A percentile compares a stretch with the other conserved stretches of the same genome.
These are phyloP conservation scores for Phaeophleospora eucalypticola DNA, from an alignment of 2,329 filamentous ascomycete genomes.

Conservation along the genomic window DNA sequence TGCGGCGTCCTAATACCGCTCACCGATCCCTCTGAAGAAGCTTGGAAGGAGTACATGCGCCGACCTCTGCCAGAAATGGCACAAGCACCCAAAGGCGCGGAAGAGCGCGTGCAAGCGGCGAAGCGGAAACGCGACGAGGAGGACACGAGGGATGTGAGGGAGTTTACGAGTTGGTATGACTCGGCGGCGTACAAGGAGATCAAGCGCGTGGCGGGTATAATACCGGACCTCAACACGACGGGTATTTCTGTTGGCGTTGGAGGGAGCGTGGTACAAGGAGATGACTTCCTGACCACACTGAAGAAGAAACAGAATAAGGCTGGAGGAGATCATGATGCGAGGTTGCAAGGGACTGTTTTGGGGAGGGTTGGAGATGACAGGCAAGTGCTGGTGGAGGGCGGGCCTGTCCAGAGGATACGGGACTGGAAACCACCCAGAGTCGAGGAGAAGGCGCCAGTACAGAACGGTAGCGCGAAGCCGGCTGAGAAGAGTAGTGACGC, in stretches of 20 bases:
- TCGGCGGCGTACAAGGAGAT: slow-evolving; percentile 76
- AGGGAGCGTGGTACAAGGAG: slow-evolving; percentile 38
- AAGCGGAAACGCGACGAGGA: slow-evolving; percentile 55
- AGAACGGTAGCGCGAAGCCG: not conserved
- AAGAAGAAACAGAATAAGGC: slow-evolving; percentile 93
- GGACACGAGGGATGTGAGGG: slow-evolving; percentile 71
- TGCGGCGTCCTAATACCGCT: slow-evolving; percentile 70
- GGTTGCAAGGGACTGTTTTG: slow-evolving; percentile 79
- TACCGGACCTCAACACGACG: slow-evolving; percentile 44
- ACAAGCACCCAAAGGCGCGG: slow-evolving; percentile 32
- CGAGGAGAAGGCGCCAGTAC: not conserved
- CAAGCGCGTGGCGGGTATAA: slow-evolving; percentile 69
- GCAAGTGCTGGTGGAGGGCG: slow-evolving; percentile 74
- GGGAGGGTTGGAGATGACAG: slow-evolving; percentile 69
- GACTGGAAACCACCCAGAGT: slow-evolving; percentile 51
- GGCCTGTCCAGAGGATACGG: slow-evolving; percentile 61
- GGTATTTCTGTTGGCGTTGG: slow-evolving; percentile 43
- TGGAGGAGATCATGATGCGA: slow-evolving; percentile 60
- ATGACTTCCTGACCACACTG: slow-evolving; percentile 54
- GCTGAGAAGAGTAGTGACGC: not conserved
- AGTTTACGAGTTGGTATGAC: slow-evolving; percentile 74
- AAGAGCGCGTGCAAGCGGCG: slow-evolving; percentile 35
- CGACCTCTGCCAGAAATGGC: slow-evolving; percentile 42
- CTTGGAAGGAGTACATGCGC: slow-evolving; percentile 53
- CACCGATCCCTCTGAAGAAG: slow-evolving; percentile 62